phyloP scores from a whole-genome alignment of 225 moss, liverwort and hornwort genomes.

The Polytrichum formosum region DNA sequence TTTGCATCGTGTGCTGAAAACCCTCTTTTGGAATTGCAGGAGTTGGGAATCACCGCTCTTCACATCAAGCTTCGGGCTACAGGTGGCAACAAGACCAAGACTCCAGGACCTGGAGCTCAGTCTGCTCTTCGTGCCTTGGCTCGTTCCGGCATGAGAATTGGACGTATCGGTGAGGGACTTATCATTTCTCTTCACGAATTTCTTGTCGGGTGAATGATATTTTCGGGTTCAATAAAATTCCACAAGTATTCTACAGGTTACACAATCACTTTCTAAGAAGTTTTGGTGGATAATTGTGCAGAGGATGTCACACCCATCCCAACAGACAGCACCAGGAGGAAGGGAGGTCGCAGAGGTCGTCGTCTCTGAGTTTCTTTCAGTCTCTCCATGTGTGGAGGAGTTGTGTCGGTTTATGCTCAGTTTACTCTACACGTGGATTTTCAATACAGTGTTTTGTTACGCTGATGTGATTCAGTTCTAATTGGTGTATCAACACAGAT shows the following conservation, averaged over 20 bases:
- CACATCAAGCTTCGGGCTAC: constrained; percentile 95
- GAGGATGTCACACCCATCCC: constrained; percentile 98
- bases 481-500: too few species aligned
- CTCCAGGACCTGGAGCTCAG: constrained; percentile 93
- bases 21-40: constrained; percentile 21
- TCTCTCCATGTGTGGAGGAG: neutral
- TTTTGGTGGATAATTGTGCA: constrained; percentile 12
- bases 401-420: too few species aligned
- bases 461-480: too few species aligned
- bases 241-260: too few species aligned
- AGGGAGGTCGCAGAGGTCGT: constrained; percentile 94
- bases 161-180: constrained; percentile 58
- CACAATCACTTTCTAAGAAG: neutral
- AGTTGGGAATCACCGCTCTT: constrained; percentile 89
- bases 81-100: constrained; percentile 91
- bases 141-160: constrained; percentile 89
- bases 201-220: too few species aligned
- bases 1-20: too few species aligned
- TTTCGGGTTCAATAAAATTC: too few species aligned
- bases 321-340: constrained; percentile 89
- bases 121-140: constrained; percentile 89
- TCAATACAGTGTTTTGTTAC: too few species aligned
- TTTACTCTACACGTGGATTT: too few species aligned
- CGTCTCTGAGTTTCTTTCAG: constrained; percentile 37
- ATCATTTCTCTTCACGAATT: too few species aligned